These are phyloP conservation scores for Cucumis melo DNA, from an alignment of 306 rosid species.

Conservation along the genomic window DNA sequence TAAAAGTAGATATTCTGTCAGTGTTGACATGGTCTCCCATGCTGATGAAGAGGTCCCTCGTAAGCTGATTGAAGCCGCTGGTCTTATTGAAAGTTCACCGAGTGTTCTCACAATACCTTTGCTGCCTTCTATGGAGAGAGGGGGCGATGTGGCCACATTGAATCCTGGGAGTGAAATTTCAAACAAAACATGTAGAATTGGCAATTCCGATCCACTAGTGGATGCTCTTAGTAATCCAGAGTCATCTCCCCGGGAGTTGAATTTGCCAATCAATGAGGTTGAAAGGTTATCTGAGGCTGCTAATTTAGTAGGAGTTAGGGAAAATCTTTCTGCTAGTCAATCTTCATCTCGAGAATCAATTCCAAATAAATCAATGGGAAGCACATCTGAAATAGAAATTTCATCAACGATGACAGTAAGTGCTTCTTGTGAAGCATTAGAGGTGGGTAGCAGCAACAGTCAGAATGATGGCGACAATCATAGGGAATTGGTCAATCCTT, in stretches of 20 bases:
- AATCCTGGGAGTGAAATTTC: conserved; percentile 12
- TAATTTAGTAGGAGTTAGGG: neutral
- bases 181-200: conserved; percentile 4
- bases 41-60: conserved; percentile 16
- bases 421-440: conserved; percentile 17
- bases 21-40: conserved; percentile 5
- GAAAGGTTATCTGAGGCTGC: neutral
- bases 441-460: conserved; percentile 10
- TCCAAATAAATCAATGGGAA: neutral
- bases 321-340: conserved; percentile 10
- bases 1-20: conserved; percentile 6
- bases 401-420: neutral
- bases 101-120: conserved; percentile 8
- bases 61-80: neutral
- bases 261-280: conserved; percentile 13
- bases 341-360: conserved; percentile 18
- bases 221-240: conserved; percentile 8
- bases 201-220: conserved; percentile 2
- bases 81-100: conserved; percentile 7
- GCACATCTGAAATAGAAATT: neutral
- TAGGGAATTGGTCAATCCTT: conserved; percentile 13
- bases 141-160: conserved; percentile 4
- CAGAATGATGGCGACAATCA: conserved; percentile 10
- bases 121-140: conserved; percentile 12
- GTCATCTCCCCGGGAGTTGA: conserved; percentile 11